Evolutionary conservation across 1,284 basidiomycete genomes (phyloP), one percentile per base, ranked within the genome.

Genomic region (Schizopora paradoxa): DNA sequence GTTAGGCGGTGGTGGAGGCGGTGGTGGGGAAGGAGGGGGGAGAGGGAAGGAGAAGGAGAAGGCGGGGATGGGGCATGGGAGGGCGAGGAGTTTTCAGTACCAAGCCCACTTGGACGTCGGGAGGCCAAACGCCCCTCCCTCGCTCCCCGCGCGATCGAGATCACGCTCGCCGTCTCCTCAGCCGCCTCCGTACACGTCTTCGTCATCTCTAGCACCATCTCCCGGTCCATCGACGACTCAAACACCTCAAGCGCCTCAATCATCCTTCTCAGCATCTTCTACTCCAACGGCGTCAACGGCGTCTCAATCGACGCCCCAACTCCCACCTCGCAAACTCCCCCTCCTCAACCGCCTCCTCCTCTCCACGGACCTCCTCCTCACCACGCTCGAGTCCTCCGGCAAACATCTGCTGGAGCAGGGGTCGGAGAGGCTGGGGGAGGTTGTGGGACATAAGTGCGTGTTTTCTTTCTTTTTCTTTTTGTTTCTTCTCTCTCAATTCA

Each of bases 291-390:
- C 8, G 14, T 31, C 28, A 31, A 31, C 10, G 28, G 10, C 8
- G 28, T n/a, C n/a, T n/a, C n/a, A n/a, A n/a, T n/a, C n/a, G n/a
- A 18, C 37, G 37, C 67, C 71, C 4, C 42, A 63, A 18, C 61
- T 72, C 21, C 70, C 72, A 31, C 62, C 68, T 11, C 67, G 10
- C 52, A n/a, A n/a, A n/a, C 53, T 27, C 53, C 58, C 43, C 18
- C 50, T 18, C 37, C 53, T 14, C 45, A 51, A 28, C 45, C 55
- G 33, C 28, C 34, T 35, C 39, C 49, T 39, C 32, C 28, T 40
- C 16, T 39, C 83, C 5, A 80, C 80, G 13, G 83, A 88, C 55
- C 73, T 89, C 33, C 76, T 91, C 34, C 66, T 87, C 6, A 79
- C 82, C 5, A 81, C 84, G 3, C 61, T 90, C 22, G 83, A 88